Evolutionary conservation across 1,139 yeast species (phyloP), one percentile per base, ranked within the genome.

Genomic region (Saccharomyces pastorianus): DNA sequence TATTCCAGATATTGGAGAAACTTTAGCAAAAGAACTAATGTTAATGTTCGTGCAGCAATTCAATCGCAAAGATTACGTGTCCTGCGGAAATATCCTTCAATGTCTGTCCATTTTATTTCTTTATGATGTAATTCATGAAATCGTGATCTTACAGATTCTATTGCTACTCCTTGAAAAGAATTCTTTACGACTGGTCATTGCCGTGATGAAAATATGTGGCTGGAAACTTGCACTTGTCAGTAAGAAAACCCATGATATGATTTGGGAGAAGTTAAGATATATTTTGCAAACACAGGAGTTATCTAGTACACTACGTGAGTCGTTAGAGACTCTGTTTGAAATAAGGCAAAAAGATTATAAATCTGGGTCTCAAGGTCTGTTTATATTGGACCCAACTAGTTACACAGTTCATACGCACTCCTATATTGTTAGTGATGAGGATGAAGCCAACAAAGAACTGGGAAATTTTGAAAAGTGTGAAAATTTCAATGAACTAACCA

Each of bases 1-100:
- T 62, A 66, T 88, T 5, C 95, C 95, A 0, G 79, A 79, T 47
- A 71, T 89, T 26, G 96, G 96, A 1, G 78, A 78, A 55, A 66
- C 85, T 4, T 59, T 88, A 41, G 68, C 77, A 0, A 67, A 76
- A 6, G 73, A 96, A 38, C 11, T 38, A 7, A 17, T 38, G 26
- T n/a, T 38, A 20, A 38, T 25, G 6, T 38, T 38, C 11, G 44
- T 38, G 44, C 9, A 38, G 13, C 44, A 38, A 11, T 38, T 38
- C 44, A 38, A 38, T 13, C 44, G 11, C 44, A 38, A 23, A 9
- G 44, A 38, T 20, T 17, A 38, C 7, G 3, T 9, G 11, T 38
- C 26, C 5, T 38, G 25, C 11, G 44, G 20, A 9, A 38, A 17
- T 5, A 17, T 38, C 20, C 44, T 38, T 38, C 25, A 38, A 38